Evolutionary conservation across 441 rosid genomes (phyloP).

Genomic region (Populus hybrid): DNA sequence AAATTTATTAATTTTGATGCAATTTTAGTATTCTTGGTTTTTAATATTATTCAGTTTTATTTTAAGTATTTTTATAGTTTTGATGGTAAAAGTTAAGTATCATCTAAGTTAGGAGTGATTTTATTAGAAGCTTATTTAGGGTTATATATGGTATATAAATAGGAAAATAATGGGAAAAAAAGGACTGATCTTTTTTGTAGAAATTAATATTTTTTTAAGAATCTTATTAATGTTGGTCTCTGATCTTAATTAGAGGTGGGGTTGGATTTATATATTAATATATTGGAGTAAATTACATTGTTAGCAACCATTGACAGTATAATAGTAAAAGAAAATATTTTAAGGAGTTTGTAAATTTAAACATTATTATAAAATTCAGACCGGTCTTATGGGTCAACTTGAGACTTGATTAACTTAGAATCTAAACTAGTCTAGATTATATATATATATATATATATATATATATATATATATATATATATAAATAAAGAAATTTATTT

Average conservation of each 20-base stretch:
- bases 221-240: neutral
- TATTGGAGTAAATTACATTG: too few relatives aligned
- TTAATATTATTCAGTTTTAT: too few relatives aligned
- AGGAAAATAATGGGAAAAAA: neutral
- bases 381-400: fast-evolving
- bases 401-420: too few relatives aligned
- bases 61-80: neutral
- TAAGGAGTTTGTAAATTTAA: too few relatives aligned
- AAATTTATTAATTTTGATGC: neutral
- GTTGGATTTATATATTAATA: neutral
- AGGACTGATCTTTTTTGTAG: neutral
- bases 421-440: fast-evolving
- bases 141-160: neutral
- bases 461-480: too few relatives aligned
- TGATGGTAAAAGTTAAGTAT: neutral
- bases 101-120: neutral
- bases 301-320: too few relatives aligned
- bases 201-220: too few relatives aligned
- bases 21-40: neutral
- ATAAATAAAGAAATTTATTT: too few relatives aligned
- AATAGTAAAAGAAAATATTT: too few relatives aligned
- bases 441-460: too few relatives aligned
- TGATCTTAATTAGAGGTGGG: neutral
- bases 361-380: too few relatives aligned
- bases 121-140: neutral